A percentile compares a stretch with the other conserved stretches of the same genome.
These are phyloP conservation scores for Beauveria pseudobassiana DNA, from an alignment of 2,329 filamentous ascomycete species.

Conservation along the genomic window DNA sequence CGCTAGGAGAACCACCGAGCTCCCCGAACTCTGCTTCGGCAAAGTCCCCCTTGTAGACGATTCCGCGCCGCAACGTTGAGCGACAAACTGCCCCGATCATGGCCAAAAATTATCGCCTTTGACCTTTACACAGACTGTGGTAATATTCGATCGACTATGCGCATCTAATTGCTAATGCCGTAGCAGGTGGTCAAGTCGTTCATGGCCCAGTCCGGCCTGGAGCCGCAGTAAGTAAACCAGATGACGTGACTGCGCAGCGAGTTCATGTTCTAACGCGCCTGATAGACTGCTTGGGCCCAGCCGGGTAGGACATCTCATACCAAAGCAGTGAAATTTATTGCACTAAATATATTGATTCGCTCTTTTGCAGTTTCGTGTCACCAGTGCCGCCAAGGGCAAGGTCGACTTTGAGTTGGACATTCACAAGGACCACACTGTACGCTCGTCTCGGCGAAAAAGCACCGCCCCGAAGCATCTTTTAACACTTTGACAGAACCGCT, in stretches of 20 bases:
- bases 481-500: conserved; percentile 51
- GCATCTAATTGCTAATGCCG: conserved; percentile 9
- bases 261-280: background rate
- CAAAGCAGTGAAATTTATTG: too few relatives aligned
- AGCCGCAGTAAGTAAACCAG: conserved; percentile 60
- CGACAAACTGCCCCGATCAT: conserved; percentile 17
- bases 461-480: background rate
- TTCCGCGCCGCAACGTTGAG: background rate
- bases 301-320: conserved; percentile 1
- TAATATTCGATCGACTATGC: background rate
- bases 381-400: conserved; percentile 54
- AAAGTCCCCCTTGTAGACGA: background rate
- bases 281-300: conserved; percentile 14
- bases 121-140: conserved; percentile 29
- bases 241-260: conserved; percentile 7
- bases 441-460: too few relatives aligned
- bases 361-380: conserved; percentile 54
- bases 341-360: background rate
- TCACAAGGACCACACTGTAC: conserved; percentile 64
- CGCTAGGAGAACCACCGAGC: background rate
- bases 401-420: conserved; percentile 74
- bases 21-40: background rate
- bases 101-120: conserved; percentile 28
- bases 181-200: conserved; percentile 77
- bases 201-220: conserved; percentile 75